Conservation (phyloP, 768 basidiomycete species). For the Cubamyces lactineus region DNA sequence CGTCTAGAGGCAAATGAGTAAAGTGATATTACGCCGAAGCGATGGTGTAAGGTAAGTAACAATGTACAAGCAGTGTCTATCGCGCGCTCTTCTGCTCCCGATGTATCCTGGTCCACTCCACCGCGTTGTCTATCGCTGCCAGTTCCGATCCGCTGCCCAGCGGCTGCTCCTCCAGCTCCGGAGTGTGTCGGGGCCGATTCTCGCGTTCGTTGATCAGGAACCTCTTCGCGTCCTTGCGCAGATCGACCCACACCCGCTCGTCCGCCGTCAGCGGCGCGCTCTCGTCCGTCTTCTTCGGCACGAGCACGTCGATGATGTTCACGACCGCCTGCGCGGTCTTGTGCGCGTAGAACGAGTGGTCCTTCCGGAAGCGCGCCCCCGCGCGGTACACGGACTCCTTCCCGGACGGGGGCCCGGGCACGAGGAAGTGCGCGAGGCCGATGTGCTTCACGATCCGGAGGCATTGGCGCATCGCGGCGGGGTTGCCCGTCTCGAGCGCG, state of each 20-base stretch:
- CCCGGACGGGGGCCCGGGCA: neutral
- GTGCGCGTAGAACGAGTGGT: constrained; percentile 18
- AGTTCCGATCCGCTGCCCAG: constrained; percentile 34
- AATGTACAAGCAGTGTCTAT: neutral
- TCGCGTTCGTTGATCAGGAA: constrained; percentile 18
- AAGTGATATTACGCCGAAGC: neutral
- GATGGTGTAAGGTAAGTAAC: neutral
- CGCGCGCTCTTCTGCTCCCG: constrained; percentile 19
- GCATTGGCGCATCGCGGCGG: constrained; percentile 58
- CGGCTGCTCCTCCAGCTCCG: constrained; percentile 28
- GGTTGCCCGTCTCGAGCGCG: constrained; percentile 55
- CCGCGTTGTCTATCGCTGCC: constrained; percentile 34
- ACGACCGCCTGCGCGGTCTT: constrained; percentile 44
- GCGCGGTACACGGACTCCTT: neutral
- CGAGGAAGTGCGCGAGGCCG: constrained; percentile 43
- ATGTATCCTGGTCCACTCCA: constrained; percentile 35
- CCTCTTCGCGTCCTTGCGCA: constrained; percentile 23
- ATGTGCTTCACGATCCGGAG: constrained; percentile 60
- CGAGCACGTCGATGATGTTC: constrained; percentile 52
- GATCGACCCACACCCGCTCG: constrained; percentile 24
- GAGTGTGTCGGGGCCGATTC: constrained; percentile 20
- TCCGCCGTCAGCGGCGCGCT: constrained; percentile 19
- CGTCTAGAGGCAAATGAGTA: neutral
- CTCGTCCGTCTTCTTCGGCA: constrained; percentile 35
- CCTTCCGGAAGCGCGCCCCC: constrained; percentile 13